Conservation (phyloP, 306 rosid genomes). For the Rosa persica region DNA sequence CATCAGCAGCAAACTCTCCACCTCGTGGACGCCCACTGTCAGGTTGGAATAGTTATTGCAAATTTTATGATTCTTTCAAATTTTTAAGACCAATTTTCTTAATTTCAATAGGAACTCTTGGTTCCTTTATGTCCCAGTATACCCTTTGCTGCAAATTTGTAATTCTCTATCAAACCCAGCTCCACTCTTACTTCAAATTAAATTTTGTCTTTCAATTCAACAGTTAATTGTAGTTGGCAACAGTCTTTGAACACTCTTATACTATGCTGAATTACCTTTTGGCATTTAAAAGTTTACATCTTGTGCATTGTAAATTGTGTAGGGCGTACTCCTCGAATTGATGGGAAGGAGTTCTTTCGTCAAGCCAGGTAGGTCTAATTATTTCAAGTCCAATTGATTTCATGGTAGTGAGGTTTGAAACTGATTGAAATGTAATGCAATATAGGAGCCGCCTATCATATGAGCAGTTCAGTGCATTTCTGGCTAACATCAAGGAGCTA, state of each 20-base stretch:
- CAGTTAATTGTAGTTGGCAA: neutral
- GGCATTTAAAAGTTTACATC: neutral
- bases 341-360: constrained; percentile 98
- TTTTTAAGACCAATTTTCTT: constrained; percentile 8
- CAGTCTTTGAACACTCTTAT: neutral
- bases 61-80: neutral
- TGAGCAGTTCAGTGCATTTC: constrained; percentile 98
- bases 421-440: constrained; percentile 21
- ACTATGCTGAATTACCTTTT: neutral
- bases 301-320: constrained; percentile 23
- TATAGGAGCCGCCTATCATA: constrained; percentile 94
- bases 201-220: neutral
- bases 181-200: neutral
- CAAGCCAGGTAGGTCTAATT: constrained; percentile 71
- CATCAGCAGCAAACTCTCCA: constrained; percentile 97
- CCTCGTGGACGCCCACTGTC: constrained; percentile 63
- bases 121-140: neutral
- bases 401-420: constrained; percentile 24
- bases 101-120: neutral
- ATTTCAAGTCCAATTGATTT: constrained; percentile 9
- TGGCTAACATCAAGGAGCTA: constrained; percentile 90
- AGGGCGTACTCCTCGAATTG: constrained; percentile 92
- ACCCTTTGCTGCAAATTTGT: neutral
- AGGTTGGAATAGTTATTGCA: constrained; percentile 46
- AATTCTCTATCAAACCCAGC: neutral